A percentile compares a stretch with the other conserved stretches of the same genome.
These are phyloP conservation scores for Grosmannia huntii DNA, from an alignment of 2,329 filamentous ascomycete species.

Conservation along the genomic window DNA sequence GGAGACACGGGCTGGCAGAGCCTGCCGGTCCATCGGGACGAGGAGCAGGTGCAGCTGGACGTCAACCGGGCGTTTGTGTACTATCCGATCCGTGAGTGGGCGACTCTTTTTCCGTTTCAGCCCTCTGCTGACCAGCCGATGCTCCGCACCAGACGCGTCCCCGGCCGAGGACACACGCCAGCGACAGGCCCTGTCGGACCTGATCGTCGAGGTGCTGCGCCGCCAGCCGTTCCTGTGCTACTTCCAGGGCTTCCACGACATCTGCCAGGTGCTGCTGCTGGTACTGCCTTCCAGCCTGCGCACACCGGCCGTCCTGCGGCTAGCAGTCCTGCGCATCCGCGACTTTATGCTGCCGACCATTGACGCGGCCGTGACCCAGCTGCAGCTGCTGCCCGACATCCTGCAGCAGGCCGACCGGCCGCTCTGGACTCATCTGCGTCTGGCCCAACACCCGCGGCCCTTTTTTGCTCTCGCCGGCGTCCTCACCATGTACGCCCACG, in stretches of 20 bases:
- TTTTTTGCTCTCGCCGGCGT: slow-evolving; percentile 92
- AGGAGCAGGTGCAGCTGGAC: slow-evolving; percentile 83
- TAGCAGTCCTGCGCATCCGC: slow-evolving; percentile 80
- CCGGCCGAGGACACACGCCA: slow-evolving; percentile 55
- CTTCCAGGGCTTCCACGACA: slow-evolving; percentile 98
- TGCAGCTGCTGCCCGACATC: slow-evolving; percentile 77
- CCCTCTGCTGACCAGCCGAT: neutral
- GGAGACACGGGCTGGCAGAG: slow-evolving; percentile 35
- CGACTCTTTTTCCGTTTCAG: neutral
- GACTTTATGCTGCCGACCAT: slow-evolving; percentile 96
- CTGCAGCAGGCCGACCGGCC: slow-evolving; percentile 57
- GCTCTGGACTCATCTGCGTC: slow-evolving; percentile 63
- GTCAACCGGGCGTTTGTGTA: slow-evolving; percentile 96
- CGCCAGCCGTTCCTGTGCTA: slow-evolving; percentile 77
- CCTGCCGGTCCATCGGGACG: slow-evolving; percentile 70
- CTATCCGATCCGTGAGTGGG: slow-evolving; percentile 63
- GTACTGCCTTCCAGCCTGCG: slow-evolving; percentile 57
- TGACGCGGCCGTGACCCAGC: slow-evolving; percentile 66
- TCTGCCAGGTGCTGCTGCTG: slow-evolving; percentile 86
- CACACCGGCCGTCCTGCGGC: slow-evolving; percentile 54
- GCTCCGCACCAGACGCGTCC: slow-evolving; percentile 45
- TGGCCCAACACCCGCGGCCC: slow-evolving; percentile 47
- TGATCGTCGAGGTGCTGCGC: slow-evolving; percentile 74
- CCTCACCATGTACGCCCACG: slow-evolving; percentile 91
- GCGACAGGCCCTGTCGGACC: slow-evolving; percentile 62